Evolutionary conservation across 2,329 filamentous ascomycete species (phyloP).

Genomic region (Penicillium sp.): DNA sequence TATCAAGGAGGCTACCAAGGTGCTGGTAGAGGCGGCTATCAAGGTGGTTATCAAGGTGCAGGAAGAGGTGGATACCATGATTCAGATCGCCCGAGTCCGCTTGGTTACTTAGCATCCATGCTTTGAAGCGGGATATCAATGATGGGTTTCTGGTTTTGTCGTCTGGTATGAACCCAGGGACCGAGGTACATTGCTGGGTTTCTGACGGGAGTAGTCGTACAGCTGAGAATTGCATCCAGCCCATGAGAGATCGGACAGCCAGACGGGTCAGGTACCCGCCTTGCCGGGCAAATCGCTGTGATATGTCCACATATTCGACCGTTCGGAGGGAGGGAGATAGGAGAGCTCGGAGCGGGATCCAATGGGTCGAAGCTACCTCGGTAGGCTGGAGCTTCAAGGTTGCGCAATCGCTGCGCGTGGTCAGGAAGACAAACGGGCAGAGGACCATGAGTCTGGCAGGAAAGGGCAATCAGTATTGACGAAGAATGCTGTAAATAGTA

Average conservation of each 20-base stretch:
- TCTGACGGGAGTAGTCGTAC: slow-evolving; percentile 64
- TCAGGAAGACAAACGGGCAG: slow-evolving; percentile 67
- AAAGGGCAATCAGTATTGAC: slow-evolving; percentile 16
- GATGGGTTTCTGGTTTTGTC: slow-evolving; percentile 26
- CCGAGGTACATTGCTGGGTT: slow-evolving; percentile 58
- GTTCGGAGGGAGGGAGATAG: slow-evolving; percentile 63
- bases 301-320: slow-evolving; percentile 64
- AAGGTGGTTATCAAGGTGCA: no score
- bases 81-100: slow-evolving; percentile 33
- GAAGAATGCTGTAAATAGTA: neutral
- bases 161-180: slow-evolving; percentile 51
- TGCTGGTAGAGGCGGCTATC: no score
- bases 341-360: slow-evolving; percentile 65
- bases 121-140: slow-evolving; percentile 28
- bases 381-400: slow-evolving; percentile 64
- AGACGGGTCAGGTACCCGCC: slow-evolving; percentile 57
- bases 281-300: slow-evolving; percentile 60
- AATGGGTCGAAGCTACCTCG: slow-evolving; percentile 69
- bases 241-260: slow-evolving; percentile 59
- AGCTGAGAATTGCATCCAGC: slow-evolving; percentile 68
- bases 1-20: no score
- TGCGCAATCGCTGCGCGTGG: slow-evolving; percentile 59
- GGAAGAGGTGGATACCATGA: no score
- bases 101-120: slow-evolving; percentile 33
- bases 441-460: slow-evolving; percentile 64